Evolutionary conservation across 2,329 filamentous ascomycete species (phyloP), one percentile per base, ranked within the genome.

Genomic region (Bipolaris zeicola): DNA sequence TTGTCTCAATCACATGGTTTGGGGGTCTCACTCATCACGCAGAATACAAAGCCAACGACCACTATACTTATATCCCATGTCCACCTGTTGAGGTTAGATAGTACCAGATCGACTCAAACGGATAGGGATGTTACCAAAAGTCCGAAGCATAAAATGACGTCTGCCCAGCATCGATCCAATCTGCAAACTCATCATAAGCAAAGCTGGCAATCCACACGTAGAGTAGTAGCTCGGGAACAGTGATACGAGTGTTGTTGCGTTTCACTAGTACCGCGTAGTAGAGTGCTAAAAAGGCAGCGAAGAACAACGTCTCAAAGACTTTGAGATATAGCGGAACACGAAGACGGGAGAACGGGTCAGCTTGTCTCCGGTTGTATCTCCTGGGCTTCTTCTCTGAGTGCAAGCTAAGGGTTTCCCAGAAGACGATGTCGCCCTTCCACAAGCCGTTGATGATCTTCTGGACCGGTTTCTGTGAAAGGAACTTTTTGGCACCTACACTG

Each of bases 191-290:
- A 65, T 96, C 92, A 69, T 95, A 96, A 37, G 90, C 87, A 78
- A 96, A 96, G 6, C 91, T 89, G 4, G 87, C 87, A 65, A 96
- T 89, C 90, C 92, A 96, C 48, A 96, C 76, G 71, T 94, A 95
- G 39, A 97, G 83, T 14, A 91, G 71, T 1, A 89, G 77, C 73
- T 97, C 92, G 16, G 87, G 79, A 0, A 81, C 70, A 0, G 89
- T 91, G 50, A 96, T 85, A 26, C 81, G 80, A 16, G 82, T 80
- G 7, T 87, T 83, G 62, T 89, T 86, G 58, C 90, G 83, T 64
- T 91, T 86, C 43, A 96, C 84, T 31, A 96, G 82, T 0, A 96
- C 92, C n/a, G 86, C 83, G 69, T 96, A 97, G 76, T 96, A 97
- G 5, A 97, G 79, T 24, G 84, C 82, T 38, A 97, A 78, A 67